Base-by-base conservation (phyloP, 805 yeast genomes). In the Kodamaea leandrae region DNA sequence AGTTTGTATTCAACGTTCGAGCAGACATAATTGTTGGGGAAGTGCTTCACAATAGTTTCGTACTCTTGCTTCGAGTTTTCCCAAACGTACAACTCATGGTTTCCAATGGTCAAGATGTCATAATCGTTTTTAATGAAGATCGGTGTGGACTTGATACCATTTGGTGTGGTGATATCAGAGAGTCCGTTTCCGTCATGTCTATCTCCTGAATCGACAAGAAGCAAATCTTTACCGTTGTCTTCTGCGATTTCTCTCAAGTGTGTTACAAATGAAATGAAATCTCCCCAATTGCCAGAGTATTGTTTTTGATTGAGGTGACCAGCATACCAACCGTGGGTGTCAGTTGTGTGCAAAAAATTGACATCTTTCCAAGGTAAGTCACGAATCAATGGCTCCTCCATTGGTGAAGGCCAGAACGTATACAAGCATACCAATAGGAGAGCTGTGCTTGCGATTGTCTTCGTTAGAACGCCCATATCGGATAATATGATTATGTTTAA, bases 321-420 rank as follows among this genome's bases (percentile, higher is more conserved):
- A 4, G 91, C 81, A 48, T 84, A 78, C 99, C 99, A 93, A 1
- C 93, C 97, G 60, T 93, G 99, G 2, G 97, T 91, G 54, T 93
- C 99, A 0, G 99, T 93, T 1, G 98, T 90, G 55, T 91, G 98
- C 18, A 91, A 54, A 52, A 93, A 86, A 64, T 93, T 91, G 35
- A 93, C 43, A 42, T 82, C 77, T 0, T 90, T 89, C 76, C 89
- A 72, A 8, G 61, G 54, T 21, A 89, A 53, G n/a, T 76, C 75
- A 38, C 93, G 23, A 12, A 44, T 26, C 6, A 29, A 2, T 21
- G 34, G 19, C 3, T 21, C 18, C 14, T 17, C 15, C 10, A 6
- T 24, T 8, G 13, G 16, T 14, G 17, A 13, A 14, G 32, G 32
- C 6, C 6, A 27, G 7, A 27, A 27, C 18, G 17, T 14, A 17